Evolutionary conservation across 1,284 basidiomycete species (phyloP).

Genomic region (Ustilago loliicola): DNA sequence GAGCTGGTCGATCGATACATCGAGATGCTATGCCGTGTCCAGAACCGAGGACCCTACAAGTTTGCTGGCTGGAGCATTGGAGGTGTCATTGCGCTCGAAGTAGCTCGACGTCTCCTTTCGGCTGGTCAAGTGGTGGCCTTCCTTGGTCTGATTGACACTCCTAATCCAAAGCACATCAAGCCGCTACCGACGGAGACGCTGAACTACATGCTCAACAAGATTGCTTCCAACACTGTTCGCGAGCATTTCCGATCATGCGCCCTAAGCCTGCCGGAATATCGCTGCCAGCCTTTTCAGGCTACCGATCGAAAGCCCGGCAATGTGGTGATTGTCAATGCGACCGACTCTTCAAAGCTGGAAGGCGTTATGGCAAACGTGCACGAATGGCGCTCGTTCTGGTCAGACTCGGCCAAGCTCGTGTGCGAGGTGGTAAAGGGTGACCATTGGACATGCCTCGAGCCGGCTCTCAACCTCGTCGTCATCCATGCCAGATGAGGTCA

Average conservation of each 20-base stretch:
- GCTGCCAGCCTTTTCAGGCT: conserved; percentile 18
- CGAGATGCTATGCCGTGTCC: conserved; percentile 32
- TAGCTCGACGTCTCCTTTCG: conserved; percentile 35
- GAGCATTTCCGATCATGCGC: conserved; percentile 51
- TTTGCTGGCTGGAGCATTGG: conserved; percentile 55
- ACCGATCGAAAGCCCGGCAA: conserved; percentile 20
- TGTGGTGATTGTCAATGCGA: conserved; percentile 30
- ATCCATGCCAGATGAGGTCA: conserved; percentile 1
- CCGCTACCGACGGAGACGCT: conserved; percentile 41
- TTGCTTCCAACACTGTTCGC: conserved; percentile 32
- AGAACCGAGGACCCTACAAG: conserved; percentile 33
- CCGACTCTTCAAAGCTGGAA: conserved; percentile 21
- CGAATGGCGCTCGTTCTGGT: conserved; percentile 41
- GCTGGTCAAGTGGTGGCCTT: conserved; percentile 32
- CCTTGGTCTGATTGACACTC: conserved; percentile 44
- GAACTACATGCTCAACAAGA: conserved; percentile 32
- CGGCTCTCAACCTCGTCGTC: conserved; percentile 30
- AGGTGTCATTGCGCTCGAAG: conserved; percentile 48
- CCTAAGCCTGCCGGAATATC: conserved; percentile 35
- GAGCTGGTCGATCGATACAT: conserved; percentile 44
- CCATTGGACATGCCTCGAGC: conserved; percentile 40
- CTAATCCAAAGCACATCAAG: conserved; percentile 31
- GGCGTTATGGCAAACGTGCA: conserved; percentile 30
- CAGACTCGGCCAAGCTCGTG: conserved; percentile 7
- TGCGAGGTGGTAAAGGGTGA: conserved; percentile 30